Percentiles rank a stretch among this genome's conserved stretches.
Evolutionary conservation across 192 early-diverging fungal genomes (phyloP).

Genomic region (Obelidium mucronatum): DNA sequence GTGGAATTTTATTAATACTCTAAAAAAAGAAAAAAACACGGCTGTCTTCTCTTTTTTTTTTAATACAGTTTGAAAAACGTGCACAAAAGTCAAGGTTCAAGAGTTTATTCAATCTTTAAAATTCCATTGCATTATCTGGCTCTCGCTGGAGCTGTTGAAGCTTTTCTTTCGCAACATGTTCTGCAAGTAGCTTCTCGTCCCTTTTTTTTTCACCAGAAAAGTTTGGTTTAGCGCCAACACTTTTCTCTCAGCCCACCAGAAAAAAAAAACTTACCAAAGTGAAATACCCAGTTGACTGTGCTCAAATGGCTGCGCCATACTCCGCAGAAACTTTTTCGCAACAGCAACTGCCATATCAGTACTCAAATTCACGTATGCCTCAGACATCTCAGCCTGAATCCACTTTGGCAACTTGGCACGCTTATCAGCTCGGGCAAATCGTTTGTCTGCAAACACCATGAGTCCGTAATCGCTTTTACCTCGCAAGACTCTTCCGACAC

Average conservation of each 20-base stretch:
- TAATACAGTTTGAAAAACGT: too few relatives aligned
- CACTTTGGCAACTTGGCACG: conserved; percentile 95
- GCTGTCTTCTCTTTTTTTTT: too few relatives aligned
- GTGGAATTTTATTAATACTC: too few relatives aligned
- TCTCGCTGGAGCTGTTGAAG: background rate
- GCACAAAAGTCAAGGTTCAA: too few relatives aligned
- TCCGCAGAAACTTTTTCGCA: conserved; percentile 90
- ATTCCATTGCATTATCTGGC: background rate
- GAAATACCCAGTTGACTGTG: conserved; percentile 84
- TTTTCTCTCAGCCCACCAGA: background rate
- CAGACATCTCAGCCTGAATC: conserved; percentile 90
- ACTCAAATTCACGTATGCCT: conserved; percentile 88
- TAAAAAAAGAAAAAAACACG: background rate
- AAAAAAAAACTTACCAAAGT: conserved; percentile 63
- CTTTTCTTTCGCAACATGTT: conserved; percentile 15
- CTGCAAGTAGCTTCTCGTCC: conserved; percentile 14
- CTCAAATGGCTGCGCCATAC: conserved; percentile 97
- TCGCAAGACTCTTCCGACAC: conserved; percentile 94
- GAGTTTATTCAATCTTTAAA: too few relatives aligned
- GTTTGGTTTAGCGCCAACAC: too few relatives aligned
- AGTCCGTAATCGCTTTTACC: conserved; percentile 99
- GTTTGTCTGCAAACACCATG: conserved; percentile 99
- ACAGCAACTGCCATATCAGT: conserved; percentile 96
- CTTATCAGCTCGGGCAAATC: conserved; percentile 95
- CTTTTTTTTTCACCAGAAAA: too few relatives aligned